Evolutionary conservation across 1,284 basidiomycete species (phyloP), one percentile per base, ranked within the genome.

Genomic region (Melampsora americana): DNA sequence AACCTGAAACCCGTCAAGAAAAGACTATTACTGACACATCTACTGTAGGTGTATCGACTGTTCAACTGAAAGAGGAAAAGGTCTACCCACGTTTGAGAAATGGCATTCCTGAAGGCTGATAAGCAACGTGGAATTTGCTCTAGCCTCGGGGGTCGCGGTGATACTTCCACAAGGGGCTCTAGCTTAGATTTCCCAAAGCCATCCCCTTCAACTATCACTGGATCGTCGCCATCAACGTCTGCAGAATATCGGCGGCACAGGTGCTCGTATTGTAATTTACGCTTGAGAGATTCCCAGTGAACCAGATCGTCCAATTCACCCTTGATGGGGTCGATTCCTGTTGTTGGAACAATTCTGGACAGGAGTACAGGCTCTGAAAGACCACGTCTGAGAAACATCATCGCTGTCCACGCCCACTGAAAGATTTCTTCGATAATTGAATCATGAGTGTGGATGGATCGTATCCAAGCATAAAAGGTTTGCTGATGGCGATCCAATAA

Each of bases 201-300:
- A 50, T 80, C 78, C 23, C 80, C 80, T 42, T 80, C 78, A 50
- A 80, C 78, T 30, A 78, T 69, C 30, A 80, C 71, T 14, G 80
- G 79, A 32, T 79, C 77, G 56, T 80, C 80, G 35, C 79, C 80
- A 56, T 78, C 77, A 5, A 78, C 60, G 48, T 78, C 78, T 18
- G 73, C 71, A 35, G 77, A 77, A 68, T 66, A 78, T 53, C 59
- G 42, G 23, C 70, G 53, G 56, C 77, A 70, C 42, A 77, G 46
- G 18, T 73, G 65, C 35, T 77, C 66, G 46, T 77, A 77, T 61
- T 64, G 56, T n/a, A 50, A 66, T 67, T 75, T 62, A 18, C 67
- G 59, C 44, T 74, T 73, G n/a, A 11, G 32, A 64, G 42, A 39
- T 56, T 70, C 66, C 76, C 74, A 76, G 50, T 56, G 28, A 16